Conservation (phyloP, 2,329 filamentous ascomycete species). For the Colletotrichum caudatum region DNA sequence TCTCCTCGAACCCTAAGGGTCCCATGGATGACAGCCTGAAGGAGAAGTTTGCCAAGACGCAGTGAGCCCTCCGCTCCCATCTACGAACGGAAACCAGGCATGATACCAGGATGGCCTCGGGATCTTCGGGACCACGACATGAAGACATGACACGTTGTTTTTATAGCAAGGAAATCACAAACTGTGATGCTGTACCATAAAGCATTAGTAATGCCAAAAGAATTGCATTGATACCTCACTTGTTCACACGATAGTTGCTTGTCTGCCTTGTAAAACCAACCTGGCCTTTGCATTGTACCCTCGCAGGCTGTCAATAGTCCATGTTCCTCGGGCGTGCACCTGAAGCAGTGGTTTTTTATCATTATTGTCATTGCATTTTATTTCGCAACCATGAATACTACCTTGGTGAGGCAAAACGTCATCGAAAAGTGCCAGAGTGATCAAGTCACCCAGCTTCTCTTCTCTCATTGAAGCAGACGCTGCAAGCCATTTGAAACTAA, state of each 20-base stretch:
- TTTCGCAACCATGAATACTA: too few species aligned
- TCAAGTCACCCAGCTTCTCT: not conserved
- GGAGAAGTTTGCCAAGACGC: conserved; percentile 70
- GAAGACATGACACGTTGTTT: conserved; percentile 13
- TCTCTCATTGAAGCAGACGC: not conserved
- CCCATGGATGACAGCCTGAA: conserved; percentile 70
- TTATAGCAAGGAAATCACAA: conserved; percentile 13
- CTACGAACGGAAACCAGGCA: not conserved
- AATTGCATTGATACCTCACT: not conserved
- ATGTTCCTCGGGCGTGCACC: fast-evolving
- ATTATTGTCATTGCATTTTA: not conserved
- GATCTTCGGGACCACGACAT: not conserved
- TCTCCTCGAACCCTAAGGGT: conserved; percentile 75
- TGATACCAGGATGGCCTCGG: conserved; percentile 23
- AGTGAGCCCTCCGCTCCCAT: not conserved
- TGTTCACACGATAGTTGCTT: not conserved
- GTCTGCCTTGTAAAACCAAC: too few species aligned
- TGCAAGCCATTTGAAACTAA: not conserved
- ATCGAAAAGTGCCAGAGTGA: too few species aligned
- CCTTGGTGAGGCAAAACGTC: too few species aligned
- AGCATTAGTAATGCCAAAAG: not conserved
- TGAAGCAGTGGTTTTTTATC: too few species aligned
- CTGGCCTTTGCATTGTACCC: too few species aligned
- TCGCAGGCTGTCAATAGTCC: not conserved
- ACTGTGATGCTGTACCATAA: conserved; percentile 25